Evolutionary conservation across 495 filamentous ascomycete species (phyloP).

Genomic region (Daldinia bambusicola): DNA sequence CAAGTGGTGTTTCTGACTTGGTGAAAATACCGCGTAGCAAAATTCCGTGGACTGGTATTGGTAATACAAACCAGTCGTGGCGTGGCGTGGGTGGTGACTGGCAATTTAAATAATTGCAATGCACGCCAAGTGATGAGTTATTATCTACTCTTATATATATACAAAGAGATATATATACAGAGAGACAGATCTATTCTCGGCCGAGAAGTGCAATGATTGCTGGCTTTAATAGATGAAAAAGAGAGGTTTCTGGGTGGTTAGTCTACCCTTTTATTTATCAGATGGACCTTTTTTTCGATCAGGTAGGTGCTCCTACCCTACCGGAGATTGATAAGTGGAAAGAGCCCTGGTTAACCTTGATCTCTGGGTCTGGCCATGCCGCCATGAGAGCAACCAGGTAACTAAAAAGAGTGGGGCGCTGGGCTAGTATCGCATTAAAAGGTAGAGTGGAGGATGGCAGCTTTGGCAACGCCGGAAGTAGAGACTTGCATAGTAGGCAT

Average conservation of each 20-base stretch:
- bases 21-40: neutral
- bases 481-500: neutral
- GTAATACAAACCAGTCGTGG: neutral
- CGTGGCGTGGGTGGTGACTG: neutral
- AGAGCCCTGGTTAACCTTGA: conserved; percentile 19
- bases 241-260: conserved; percentile 1
- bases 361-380: conserved; percentile 29
- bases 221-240: conserved; percentile 14
- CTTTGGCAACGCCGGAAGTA: conserved; percentile 7
- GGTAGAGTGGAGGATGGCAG: conserved; percentile 16
- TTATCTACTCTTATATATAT: conserved; percentile 17
- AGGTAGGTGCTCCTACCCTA: conserved; percentile 3
- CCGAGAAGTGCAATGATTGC: conserved; percentile 19
- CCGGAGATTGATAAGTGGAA: conserved; percentile 22
- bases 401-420: conserved; percentile 32
- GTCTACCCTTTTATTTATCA: conserved; percentile 32
- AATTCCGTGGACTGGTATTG: neutral
- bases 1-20: neutral
- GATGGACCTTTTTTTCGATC: conserved; percentile 5
- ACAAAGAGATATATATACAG: conserved; percentile 11
- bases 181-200: conserved; percentile 3
- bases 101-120: conserved; percentile 14
- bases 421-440: neutral
- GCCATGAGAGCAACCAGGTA: neutral
- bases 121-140: conserved; percentile 2